Conservation (phyloP, 352 stramenopile species). For the Phytophthora niederhauseri region DNA sequence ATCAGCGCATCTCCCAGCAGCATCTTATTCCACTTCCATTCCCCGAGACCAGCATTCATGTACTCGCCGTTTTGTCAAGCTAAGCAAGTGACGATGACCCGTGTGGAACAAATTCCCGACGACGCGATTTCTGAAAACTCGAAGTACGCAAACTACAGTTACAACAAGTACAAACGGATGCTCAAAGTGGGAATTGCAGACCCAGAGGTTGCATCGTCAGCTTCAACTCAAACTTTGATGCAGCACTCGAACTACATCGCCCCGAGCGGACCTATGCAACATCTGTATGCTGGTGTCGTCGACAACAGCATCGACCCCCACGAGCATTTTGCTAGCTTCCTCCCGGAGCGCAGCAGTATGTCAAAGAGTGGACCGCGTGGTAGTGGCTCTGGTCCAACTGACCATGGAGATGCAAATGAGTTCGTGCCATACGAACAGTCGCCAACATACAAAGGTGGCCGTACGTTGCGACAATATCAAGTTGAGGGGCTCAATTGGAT, state of each 20-base stretch:
- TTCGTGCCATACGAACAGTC: constrained; percentile 92
- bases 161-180: constrained; percentile 64
- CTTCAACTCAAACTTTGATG: constrained; percentile 41
- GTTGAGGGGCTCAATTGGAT: constrained; percentile 92
- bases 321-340: constrained; percentile 89
- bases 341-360: constrained; percentile 47
- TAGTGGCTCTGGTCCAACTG: constrained; percentile 19
- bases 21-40: constrained; percentile 88
- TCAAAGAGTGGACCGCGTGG: constrained; percentile 1
- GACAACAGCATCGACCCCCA: constrained; percentile 91
- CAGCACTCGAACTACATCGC: constrained; percentile 70
- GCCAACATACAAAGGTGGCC: constrained; percentile 86
- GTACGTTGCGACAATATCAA: constrained; percentile 83
- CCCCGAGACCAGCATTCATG: constrained; percentile 55
- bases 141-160: constrained; percentile 74
- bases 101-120: constrained; percentile 46
- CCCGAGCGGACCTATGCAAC: constrained; percentile 86
- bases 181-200: constrained; percentile 64
- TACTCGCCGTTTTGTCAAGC: constrained; percentile 77
- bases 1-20: constrained; percentile 68
- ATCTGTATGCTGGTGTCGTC: constrained; percentile 87
- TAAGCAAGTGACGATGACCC: constrained; percentile 57
- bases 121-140: constrained; percentile 42
- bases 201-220: constrained; percentile 33
- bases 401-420: constrained; percentile 50